phyloP scores from a whole-genome alignment of 352 stramenopile species.

The Phytophthora hybrid region DNA sequence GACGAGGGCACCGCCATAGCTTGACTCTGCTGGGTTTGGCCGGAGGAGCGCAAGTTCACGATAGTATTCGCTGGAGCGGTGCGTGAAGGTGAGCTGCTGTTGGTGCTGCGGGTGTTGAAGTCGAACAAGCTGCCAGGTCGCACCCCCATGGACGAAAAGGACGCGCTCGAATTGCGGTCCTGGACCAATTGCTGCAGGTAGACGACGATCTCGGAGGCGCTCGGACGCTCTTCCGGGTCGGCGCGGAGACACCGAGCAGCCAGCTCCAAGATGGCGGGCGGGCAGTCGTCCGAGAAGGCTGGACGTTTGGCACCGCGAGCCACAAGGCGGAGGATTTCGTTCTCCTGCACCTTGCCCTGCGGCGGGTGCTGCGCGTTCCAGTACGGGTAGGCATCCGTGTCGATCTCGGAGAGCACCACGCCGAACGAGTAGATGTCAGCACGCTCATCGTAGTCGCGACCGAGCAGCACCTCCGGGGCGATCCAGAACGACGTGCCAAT shows the following conservation, averaged over 20 bases:
- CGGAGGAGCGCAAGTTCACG: conserved; percentile 22
- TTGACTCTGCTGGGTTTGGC: conserved; percentile 19
- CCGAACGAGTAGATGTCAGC: conserved; percentile 65
- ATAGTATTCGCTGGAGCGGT: conserved; percentile 37
- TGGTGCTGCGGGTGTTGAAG: conserved; percentile 31
- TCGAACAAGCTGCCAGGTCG: conserved; percentile 30
- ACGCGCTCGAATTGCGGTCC: conserved; percentile 25
- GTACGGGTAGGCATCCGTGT: conserved; percentile 72
- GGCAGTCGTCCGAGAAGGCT: conserved; percentile 63
- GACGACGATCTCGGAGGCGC: conserved; percentile 59
- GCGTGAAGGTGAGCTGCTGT: conserved; percentile 24
- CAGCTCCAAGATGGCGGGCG: conserved; percentile 55
- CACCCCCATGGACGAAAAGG: conserved; percentile 24
- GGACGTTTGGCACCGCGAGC: conserved; percentile 55
- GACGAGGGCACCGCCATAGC: conserved; percentile 12
- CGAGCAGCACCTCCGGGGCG: conserved; percentile 65
- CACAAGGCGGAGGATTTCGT: conserved; percentile 69
- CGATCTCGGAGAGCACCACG: conserved; percentile 64
- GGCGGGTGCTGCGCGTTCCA: conserved; percentile 59
- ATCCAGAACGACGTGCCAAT: conserved; percentile 81
- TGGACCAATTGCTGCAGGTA: conserved; percentile 57
- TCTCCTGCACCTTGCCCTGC: conserved; percentile 56
- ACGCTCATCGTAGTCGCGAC: conserved; percentile 54
- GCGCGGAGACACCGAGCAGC: conserved; percentile 56
- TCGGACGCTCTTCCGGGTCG: conserved; percentile 65